Evolutionary conservation across 352 stramenopile species (phyloP).

Genomic region (Poterioochromonas sp.): DNA sequence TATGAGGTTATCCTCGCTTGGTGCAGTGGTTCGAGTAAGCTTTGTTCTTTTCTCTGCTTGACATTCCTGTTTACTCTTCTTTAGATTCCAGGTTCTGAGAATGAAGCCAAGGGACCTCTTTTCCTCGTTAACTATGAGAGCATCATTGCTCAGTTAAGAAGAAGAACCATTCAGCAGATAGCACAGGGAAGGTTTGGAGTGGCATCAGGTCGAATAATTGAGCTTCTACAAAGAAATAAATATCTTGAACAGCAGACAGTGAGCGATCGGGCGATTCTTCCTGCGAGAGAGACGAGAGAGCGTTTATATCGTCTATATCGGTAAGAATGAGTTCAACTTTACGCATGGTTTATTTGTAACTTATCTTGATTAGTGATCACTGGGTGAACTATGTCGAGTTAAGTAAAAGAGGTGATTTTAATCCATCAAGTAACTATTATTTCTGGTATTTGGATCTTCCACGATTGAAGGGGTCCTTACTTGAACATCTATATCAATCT

Average conservation of each 20-base stretch:
- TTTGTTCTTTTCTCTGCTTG: slow-evolving; percentile 14
- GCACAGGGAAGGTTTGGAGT: neutral
- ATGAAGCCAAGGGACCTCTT: too few relatives aligned
- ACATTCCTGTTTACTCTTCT: slow-evolving; percentile 14
- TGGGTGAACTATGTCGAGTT: slow-evolving; percentile 4
- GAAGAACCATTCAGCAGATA: neutral
- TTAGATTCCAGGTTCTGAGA: slow-evolving; percentile 13
- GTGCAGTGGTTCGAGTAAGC: slow-evolving; percentile 8
- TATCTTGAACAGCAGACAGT: slow-evolving; percentile 25
- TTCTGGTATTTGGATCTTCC: slow-evolving; percentile 23
- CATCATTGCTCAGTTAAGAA: neutral
- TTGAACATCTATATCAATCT: neutral
- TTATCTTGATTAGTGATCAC: neutral
- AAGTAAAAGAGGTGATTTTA: slow-evolving; percentile 17
- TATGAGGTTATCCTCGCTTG: slow-evolving; percentile 6
- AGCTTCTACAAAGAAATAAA: neutral
- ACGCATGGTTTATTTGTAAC: neutral
- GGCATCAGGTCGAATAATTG: neutral
- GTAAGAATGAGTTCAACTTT: neutral
- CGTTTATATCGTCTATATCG: neutral
- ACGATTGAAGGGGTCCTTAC: neutral
- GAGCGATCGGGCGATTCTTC: slow-evolving; percentile 1
- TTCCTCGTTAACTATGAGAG: slow-evolving; percentile 5
- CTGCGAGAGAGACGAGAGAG: neutral
- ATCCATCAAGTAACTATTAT: neutral